Base-by-base conservation (phyloP, 2,329 filamentous ascomycete species). In the Colletotrichum sidae region DNA sequence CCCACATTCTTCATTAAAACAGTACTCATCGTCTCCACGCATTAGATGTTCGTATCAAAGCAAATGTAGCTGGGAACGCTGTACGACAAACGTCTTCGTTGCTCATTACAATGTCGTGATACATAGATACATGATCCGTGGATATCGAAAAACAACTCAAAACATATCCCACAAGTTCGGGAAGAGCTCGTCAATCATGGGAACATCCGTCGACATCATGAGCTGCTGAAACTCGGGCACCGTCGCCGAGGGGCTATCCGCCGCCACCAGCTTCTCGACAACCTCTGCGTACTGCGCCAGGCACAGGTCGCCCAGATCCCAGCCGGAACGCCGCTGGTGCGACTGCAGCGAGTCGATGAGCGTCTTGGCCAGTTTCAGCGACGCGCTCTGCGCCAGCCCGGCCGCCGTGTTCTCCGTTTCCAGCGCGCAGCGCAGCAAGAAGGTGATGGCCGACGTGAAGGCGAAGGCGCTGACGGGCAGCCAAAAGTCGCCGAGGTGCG, bases 231-330 rank as follows among this genome's bases (percentile, higher is more conserved):
- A 67, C 33, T 67, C 64, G 1, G 64, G 64, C 8, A 67, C 64
- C 8, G 64, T 64, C 8, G 64, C 64, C 1, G 64, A 67, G 0
- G 64, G 64, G 17, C 60, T 67, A 9, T 63, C 54, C 15, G 49
- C 53, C 3, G 73, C 71, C 25, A 78, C 61, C n/a, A 83, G 70
- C 68, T 79, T 84, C 39, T 85, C 80, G 0, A 86, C 75, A 12
- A 84, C 71, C 11, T 84, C 82, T 8, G 75, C 73, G 62, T 84
- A 81, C 50, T 84, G 81, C 0, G 78, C 76, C 2, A 86, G 70
- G 58, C 83, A 86, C 8, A 83, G 76, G 44, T 86, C 83, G 1
- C 77, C 83, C 1, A 86, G 71, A 61, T 87, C 84, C 84, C 84
- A 87, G 0, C 70, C 73, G 45, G 73, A 74, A 4, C 74, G 70